phyloP scores from a whole-genome alignment of 2,329 filamentous ascomycete species.

The Nothopassalora personata region DNA sequence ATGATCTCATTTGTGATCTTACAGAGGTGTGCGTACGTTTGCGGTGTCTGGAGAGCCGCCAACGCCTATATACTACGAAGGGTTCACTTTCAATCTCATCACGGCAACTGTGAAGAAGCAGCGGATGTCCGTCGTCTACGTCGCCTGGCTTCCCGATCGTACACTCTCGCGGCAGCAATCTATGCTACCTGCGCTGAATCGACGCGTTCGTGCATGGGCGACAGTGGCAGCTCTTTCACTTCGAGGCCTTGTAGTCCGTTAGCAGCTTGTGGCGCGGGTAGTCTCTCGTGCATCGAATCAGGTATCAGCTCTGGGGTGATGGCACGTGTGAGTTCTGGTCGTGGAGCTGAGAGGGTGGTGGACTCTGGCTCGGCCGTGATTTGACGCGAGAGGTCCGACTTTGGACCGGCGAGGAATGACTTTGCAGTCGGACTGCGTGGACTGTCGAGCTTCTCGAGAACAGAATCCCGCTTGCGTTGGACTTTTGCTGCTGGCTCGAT shows the following conservation, averaged over 20 bases:
- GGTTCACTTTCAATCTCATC: neutral
- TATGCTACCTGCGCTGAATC: constrained; percentile 17
- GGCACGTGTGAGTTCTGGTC: constrained; percentile 19
- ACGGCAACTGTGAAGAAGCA: neutral
- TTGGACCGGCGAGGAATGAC: constrained; percentile 20
- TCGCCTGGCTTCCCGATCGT: neutral
- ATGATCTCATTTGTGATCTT: neutral
- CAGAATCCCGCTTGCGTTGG: constrained; percentile 31
- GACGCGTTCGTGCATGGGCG: constrained; percentile 32
- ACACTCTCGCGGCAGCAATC: constrained; percentile 1
- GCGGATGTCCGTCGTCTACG: neutral
- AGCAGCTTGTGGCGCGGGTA: constrained; percentile 12
- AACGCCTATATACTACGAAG: neutral
- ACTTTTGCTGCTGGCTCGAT: constrained; percentile 33
- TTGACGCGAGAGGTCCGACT: constrained; percentile 9
- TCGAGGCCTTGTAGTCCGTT: constrained; percentile 25
- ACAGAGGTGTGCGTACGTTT: neutral
- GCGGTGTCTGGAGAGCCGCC: neutral
- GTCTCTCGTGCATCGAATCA: constrained; percentile 33
- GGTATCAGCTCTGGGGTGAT: constrained; percentile 34
- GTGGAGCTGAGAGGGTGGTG: constrained; percentile 19
- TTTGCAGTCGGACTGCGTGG: constrained; percentile 24
- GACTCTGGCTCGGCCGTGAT: constrained; percentile 32
- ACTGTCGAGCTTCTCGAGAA: constrained; percentile 33
- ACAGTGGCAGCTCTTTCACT: constrained; percentile 29